Evolutionary conservation across 345 rosid species (phyloP).

Genomic region (Aethionema arabicum): DNA sequence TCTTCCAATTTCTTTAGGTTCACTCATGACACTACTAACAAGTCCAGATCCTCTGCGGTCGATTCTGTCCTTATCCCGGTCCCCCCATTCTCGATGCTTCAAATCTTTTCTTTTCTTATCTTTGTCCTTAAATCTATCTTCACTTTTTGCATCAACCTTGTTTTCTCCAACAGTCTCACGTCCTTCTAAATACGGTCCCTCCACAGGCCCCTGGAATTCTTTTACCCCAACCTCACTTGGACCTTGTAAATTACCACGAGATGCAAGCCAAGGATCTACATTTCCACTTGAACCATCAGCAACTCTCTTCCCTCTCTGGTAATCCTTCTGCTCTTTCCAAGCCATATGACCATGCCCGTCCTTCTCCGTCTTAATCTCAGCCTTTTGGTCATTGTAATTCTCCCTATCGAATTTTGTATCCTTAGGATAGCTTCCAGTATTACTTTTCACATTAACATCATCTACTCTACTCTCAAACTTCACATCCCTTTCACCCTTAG

Average conservation of each 20-base stretch:
- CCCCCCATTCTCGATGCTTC: slow-evolving; percentile 86
- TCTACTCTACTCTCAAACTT: slow-evolving; percentile 67
- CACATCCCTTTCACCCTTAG: slow-evolving; percentile 64
- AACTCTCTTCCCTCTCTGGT: slow-evolving; percentile 70
- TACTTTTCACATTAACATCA: slow-evolving; percentile 36
- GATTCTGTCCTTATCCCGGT: slow-evolving; percentile 83
- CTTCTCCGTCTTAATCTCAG: slow-evolving; percentile 61
- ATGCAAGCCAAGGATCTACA: slow-evolving; percentile 60
- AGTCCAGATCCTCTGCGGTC: slow-evolving; percentile 67
- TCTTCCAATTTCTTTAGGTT: slow-evolving; percentile 61
- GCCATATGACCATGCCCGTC: slow-evolving; percentile 60
- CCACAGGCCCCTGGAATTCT: slow-evolving; percentile 57
- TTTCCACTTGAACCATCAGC: slow-evolving; percentile 58
- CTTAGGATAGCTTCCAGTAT: slow-evolving; percentile 36
- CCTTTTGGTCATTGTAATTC: slow-evolving; percentile 50
- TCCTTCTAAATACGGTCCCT: slow-evolving; percentile 53
- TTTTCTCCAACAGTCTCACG: slow-evolving; percentile 89
- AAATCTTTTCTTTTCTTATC: slow-evolving; percentile 86
- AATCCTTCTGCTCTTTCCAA: slow-evolving; percentile 91
- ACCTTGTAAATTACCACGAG: slow-evolving; percentile 59
- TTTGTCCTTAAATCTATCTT: slow-evolving; percentile 85
- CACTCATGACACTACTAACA: slow-evolving; percentile 52
- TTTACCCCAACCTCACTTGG: slow-evolving; percentile 53
- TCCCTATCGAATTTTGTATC: slow-evolving; percentile 67
- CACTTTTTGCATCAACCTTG: slow-evolving; percentile 73